A percentile compares a stretch with the other conserved stretches of the same genome.
phyloP scores from a whole-genome alignment of 805 yeast genomes.

The Candida palmyrensis region DNA sequence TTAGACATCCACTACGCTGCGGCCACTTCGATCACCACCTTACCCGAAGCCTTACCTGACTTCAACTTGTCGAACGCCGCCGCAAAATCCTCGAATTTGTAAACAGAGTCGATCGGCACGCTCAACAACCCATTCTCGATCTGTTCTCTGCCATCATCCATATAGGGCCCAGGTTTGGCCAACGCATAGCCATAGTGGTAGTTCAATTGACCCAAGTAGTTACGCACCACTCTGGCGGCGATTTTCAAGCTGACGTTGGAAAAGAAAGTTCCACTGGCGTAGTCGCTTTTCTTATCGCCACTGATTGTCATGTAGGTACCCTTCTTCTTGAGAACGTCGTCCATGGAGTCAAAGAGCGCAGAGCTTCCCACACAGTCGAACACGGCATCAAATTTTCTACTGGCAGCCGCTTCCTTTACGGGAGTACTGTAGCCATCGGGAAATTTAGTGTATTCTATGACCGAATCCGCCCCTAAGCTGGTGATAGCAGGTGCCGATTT shows the following conservation, averaged over 20 bases:
- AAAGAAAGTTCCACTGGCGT: conserved; percentile 7
- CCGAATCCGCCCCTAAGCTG: conserved; percentile 49
- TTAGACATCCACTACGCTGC: neutral
- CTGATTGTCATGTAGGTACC: conserved; percentile 47
- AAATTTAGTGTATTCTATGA: conserved; percentile 52
- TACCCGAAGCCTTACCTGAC: conserved; percentile 56
- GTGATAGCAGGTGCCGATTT: conserved; percentile 40
- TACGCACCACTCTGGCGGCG: conserved; percentile 7
- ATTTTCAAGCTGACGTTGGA: neutral
- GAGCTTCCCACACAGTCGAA: conserved; percentile 62
- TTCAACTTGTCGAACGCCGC: conserved; percentile 47
- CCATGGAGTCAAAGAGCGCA: conserved; percentile 39
- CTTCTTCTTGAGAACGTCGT: conserved; percentile 41
- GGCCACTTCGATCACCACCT: conserved; percentile 43
- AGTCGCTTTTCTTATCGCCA: conserved; percentile 49
- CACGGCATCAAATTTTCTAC: conserved; percentile 50
- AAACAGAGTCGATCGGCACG: conserved; percentile 51
- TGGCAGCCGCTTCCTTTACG: conserved; percentile 9
- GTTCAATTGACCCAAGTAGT: conserved; percentile 13
- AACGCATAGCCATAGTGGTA: conserved; percentile 24
- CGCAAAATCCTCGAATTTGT: conserved; percentile 42
- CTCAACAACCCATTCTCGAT: conserved; percentile 40
- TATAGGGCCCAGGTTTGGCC: conserved; percentile 11
- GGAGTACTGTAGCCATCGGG: conserved; percentile 9
- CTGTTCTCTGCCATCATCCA: conserved; percentile 27